Evolutionary conservation across 2,329 filamentous ascomycete species (phyloP), one percentile per base, ranked within the genome.

Genomic region (Aspergillus brunneoviolaceus): DNA sequence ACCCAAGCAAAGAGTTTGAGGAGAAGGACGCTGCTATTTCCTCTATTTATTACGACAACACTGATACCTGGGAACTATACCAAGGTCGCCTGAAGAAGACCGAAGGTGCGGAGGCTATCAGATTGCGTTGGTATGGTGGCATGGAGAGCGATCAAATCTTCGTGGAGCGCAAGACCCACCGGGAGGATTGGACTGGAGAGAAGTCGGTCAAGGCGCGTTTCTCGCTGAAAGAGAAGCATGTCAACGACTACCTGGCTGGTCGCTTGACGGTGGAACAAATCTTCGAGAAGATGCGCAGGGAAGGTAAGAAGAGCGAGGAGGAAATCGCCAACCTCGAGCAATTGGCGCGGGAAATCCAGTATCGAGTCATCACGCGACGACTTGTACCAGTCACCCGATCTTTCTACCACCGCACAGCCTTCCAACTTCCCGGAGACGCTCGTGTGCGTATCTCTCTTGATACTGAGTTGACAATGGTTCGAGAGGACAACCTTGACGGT

Each of bases 181-280:
- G 95, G 45, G 95, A 99, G 77, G 95, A 99, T 76, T 99, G 95
- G 95, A 99, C 95, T 0, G 95, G 95, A 60, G 95, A 99, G 76
- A 96, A 98, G 80, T 98, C 94, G 1, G 95, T 99, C 79, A 99
- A 99, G 81, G 94, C 95, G 49, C 90, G 95, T 49, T 99, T 99
- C 72, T 85, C 90, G 9, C 83, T 95, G 65, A 98, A 99, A 81
- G 95, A 99, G 80, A 99, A 99, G 84, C 91, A 97, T 64, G 89
- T 99, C 72, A 98, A 98, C 72, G 85, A 91, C 14, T 99, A 93
- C 74, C 81, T 99, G 77, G 84, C 84, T 54, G 95, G 95, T 57
- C 87, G 92, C 69, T 84, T 96, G 72, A 91, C 92, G 2, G 93
- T 95, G 0, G 87, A 89, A 42, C 88, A 91, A 61, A 86, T 96